Percentiles rank a stretch among this genome's conserved stretches.
These are phyloP conservation scores for Fomitopsis betulina DNA, from an alignment of 1,284 basidiomycete species.

Conservation along the genomic window DNA sequence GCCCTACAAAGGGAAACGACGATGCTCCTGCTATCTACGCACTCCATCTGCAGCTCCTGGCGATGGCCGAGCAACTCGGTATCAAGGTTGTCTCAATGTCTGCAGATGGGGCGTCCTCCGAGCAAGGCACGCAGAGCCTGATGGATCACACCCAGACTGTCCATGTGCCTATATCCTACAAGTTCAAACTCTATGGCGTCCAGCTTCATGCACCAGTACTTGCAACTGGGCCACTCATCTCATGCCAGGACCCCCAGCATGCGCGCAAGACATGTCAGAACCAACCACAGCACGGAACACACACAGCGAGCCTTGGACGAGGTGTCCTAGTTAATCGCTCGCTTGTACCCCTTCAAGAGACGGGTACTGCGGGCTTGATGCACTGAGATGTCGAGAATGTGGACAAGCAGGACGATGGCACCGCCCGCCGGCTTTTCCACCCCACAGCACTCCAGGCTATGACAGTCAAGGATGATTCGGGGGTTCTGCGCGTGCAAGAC, in stretches of 20 bases:
- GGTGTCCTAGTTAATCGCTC: conserved; percentile 19
- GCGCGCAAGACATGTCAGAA: conserved; percentile 21
- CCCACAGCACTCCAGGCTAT: conserved; percentile 11
- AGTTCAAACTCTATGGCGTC: conserved; percentile 16
- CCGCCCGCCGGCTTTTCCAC: conserved; percentile 22
- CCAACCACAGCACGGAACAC: conserved; percentile 22
- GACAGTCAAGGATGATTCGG: conserved; percentile 4
- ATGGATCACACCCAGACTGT: conserved; percentile 15
- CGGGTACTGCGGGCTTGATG: conserved; percentile 12
- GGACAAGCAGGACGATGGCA: conserved; percentile 27
- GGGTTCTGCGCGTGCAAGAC: background rate
- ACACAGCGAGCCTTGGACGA: conserved; percentile 20
- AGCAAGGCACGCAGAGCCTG: conserved; percentile 18
- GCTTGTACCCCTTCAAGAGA: conserved; percentile 15
- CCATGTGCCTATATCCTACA: conserved; percentile 12
- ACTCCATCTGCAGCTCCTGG: conserved; percentile 12
- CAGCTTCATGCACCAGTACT: conserved; percentile 15
- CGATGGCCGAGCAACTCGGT: conserved; percentile 17
- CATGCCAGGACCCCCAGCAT: conserved; percentile 17
- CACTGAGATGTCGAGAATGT: conserved; percentile 20
- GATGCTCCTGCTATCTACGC: conserved; percentile 13
- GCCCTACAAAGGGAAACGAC: conserved; percentile 1
- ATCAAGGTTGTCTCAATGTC: conserved; percentile 12
- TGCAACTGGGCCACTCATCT: conserved; percentile 15
- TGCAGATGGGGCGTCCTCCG: conserved; percentile 23